These are phyloP conservation scores for Fusarium liriodendri DNA, from an alignment of 2,329 filamentous ascomycete species.

Conservation along the genomic window DNA sequence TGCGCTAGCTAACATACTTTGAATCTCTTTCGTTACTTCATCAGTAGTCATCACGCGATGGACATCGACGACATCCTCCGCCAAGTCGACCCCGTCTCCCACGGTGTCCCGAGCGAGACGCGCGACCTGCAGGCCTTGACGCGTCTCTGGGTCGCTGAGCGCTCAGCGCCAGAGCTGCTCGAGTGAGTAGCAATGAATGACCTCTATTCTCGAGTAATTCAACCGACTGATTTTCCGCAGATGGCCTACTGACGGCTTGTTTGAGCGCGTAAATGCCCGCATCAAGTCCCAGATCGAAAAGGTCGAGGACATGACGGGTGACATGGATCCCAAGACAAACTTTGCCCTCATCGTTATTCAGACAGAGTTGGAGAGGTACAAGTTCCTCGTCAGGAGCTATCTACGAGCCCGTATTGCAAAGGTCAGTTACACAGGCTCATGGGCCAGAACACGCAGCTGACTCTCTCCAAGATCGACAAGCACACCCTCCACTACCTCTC, in stretches of 20 bases:
- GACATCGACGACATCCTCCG: slow-evolving; percentile 85
- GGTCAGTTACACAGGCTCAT: slow-evolving; percentile 57
- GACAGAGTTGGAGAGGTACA: slow-evolving; percentile 94
- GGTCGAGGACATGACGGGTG: slow-evolving; percentile 81
- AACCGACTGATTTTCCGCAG: slow-evolving; percentile 47
- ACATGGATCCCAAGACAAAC: slow-evolving; percentile 90
- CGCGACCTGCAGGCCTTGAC: slow-evolving; percentile 90
- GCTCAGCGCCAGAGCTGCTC: slow-evolving; percentile 89
- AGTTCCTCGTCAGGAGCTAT: slow-evolving; percentile 88
- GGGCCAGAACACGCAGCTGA: background rate
- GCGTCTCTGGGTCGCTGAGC: slow-evolving; percentile 92
- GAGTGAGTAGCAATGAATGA: slow-evolving; percentile 61
- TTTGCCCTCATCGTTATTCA: slow-evolving; percentile 95
- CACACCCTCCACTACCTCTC: slow-evolving; percentile 80
- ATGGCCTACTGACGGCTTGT: slow-evolving; percentile 76
- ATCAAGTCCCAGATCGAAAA: slow-evolving; percentile 77
- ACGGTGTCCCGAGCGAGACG: slow-evolving; percentile 67
- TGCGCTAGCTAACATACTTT: background rate
- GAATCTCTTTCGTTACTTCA: background rate
- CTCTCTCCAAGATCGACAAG: slow-evolving; percentile 73
- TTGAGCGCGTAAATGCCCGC: slow-evolving; percentile 83
- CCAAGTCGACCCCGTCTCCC: slow-evolving; percentile 72
- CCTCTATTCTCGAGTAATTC: background rate
- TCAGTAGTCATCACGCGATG: slow-evolving; percentile 57
- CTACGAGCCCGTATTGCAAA: slow-evolving; percentile 89